Evolutionary conservation across 176 grass and related monocot species (phyloP), one percentile per base, ranked within the genome.

Genomic region (Rhipidocladum racemiflorum): DNA sequence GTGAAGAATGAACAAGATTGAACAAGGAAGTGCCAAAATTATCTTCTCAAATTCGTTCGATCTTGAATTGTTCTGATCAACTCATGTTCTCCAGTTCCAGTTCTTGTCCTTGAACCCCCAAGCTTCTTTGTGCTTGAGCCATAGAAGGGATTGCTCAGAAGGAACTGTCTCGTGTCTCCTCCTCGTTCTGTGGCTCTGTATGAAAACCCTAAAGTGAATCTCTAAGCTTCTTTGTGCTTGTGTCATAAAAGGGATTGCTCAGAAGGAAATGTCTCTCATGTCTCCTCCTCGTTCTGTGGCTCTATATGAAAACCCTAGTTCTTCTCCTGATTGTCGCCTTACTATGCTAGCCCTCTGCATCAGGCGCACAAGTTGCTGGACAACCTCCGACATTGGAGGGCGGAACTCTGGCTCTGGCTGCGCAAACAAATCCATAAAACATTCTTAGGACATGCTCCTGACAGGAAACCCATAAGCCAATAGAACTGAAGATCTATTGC

Each of bases 361-460:
- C 72, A 99, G 75, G 35, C 91, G 85, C 54, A 96, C 97, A 66
- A 99, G 89, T 65, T 99, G 91, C 70, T 96, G 97, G 42, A 99
- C 97, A 57, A 99, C 93, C 90, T 99, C 91, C 20, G 93, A 99
- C 93, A 99, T 94, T 1, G 97, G 93, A 53, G 97, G 97, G 17
- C 97, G 90, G 73, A 99, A 99, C 76, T 99, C 97, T 40, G 97
- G 93, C 68, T 93, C 91, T 2, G 91, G 85, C 97, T 99, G 61
- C 77, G 88, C 51, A 91, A 73, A 45, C 38, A 70, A 73, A 68
- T 9, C 34, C 2, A 85, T 20, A 67, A 57, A 27, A 4, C 32
- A 54, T 81, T 35, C 32, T 62, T 78, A 77, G 46, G 25, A 73
- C 45, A 70, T 70, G 72, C 6, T 35, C 20, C 66, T 46, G 36